Base-by-base conservation (phyloP, 192 early-diverging fungal genomes). In the Helicostylum pulchrum region DNA sequence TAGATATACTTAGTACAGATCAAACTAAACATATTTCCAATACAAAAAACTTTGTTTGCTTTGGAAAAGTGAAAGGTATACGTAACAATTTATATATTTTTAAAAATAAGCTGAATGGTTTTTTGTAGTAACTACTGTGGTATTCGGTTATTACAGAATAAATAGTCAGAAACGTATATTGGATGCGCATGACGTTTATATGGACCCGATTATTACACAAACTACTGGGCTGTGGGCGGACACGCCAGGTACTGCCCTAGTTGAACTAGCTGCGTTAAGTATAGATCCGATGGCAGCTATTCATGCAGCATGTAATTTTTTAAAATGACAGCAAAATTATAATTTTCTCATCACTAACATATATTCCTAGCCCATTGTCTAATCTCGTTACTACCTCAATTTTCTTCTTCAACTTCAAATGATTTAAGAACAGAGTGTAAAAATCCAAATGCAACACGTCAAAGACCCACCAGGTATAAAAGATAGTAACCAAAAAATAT, bases 141-240 rank as follows among this genome's bases (percentile, higher is more conserved):
- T 82, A 1, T 86, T 80, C 53, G 85, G 85, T 2, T 87, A 85
- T 63, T 78, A 73, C 64, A 80, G 81, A 54, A 39, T 85, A 12
- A 72, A 85, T 30, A 66, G 47, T 44, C 68, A 73, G 10, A 74
- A 68, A 20, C 73, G 72, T 23, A 68, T 78, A 32, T 19, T 85
- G 0, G 85, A 86, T 54, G 62, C 77, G 5, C 69, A 83, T 0
- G 79, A 79, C 30, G 79, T 78, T 2, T 73, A 77, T 36, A 85
- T 78, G 63, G 75, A 78, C 34, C 81, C 81, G 0, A 55, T 85
- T 44, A 44, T 76, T 26, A 71, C 59, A 6, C 15, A 57, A 42
- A 57, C 65, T 9, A 58, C 43, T 7, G 85, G 81, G 9, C 14
- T 83, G 11, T 86, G 85, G 85, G 31, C 73, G 30, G 77, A 86